Evolutionary conservation across 2,329 filamentous ascomycete species (phyloP).

Genomic region (Monilinia laxa): DNA sequence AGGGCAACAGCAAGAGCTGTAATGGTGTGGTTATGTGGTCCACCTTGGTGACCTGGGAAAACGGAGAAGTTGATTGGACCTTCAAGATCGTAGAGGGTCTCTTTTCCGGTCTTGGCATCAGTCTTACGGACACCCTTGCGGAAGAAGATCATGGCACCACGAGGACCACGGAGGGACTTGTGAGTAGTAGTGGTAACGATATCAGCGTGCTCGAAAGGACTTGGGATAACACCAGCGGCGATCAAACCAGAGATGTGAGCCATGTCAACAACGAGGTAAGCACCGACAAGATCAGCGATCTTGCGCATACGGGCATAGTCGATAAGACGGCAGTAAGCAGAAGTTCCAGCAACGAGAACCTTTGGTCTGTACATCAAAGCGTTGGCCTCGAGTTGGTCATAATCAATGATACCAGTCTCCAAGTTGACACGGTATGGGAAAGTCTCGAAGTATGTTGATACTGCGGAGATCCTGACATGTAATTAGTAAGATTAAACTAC

Average conservation of each 20-base stretch:
- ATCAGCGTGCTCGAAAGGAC: slow-evolving; percentile 86
- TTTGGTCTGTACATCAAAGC: slow-evolving; percentile 92
- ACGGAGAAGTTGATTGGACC: slow-evolving; percentile 92
- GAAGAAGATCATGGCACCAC: slow-evolving; percentile 98
- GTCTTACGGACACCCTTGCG: slow-evolving; percentile 81
- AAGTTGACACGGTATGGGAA: slow-evolving; percentile 91
- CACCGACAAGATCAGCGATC: slow-evolving; percentile 89
- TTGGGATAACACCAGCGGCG: slow-evolving; percentile 87
- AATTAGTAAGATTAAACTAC: slow-evolving; percentile 26
- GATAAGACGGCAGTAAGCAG: slow-evolving; percentile 96
- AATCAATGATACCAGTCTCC: slow-evolving; percentile 94
- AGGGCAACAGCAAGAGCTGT: slow-evolving; percentile 91
- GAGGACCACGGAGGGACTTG: slow-evolving; percentile 92
- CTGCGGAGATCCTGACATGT: slow-evolving; percentile 73
- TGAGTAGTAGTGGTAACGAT: slow-evolving; percentile 98
- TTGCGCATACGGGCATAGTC: slow-evolving; percentile 96
- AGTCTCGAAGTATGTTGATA: slow-evolving; percentile 99
- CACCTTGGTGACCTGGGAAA: slow-evolving; percentile 97
- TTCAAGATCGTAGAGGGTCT: slow-evolving; percentile 80
- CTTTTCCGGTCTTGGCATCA: slow-evolving; percentile 80
- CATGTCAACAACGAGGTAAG: slow-evolving; percentile 97
- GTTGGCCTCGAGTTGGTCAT: slow-evolving; percentile 87
- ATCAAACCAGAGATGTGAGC: slow-evolving; percentile 97
- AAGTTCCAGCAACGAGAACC: slow-evolving; percentile 93
- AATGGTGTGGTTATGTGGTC: slow-evolving; percentile 98